These are phyloP conservation scores for Hyphopichia wangnamkhiaoensis DNA, from an alignment of 1,139 yeast species.

Conservation along the genomic window DNA sequence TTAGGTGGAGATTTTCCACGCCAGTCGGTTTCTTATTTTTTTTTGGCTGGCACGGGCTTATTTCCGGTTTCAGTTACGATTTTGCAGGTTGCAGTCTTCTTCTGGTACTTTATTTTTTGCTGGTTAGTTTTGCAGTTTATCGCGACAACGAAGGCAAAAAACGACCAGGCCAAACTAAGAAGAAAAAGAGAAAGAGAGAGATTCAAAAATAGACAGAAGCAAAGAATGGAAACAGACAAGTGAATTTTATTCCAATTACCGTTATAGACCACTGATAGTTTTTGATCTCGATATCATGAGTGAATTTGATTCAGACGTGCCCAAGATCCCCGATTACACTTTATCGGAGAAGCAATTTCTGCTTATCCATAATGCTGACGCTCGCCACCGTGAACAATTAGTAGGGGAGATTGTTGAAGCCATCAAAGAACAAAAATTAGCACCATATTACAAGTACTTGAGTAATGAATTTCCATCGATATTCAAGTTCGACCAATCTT, in stretches of 20 bases:
- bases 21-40: too few species aligned
- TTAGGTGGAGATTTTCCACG: too few species aligned
- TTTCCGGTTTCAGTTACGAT: too few species aligned
- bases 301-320: conserved; percentile 47
- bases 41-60: too few species aligned
- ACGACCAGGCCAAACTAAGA: neutral
- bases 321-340: conserved; percentile 74
- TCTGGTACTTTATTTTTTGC: too few species aligned
- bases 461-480: conserved; percentile 47
- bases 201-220: neutral
- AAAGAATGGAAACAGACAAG: too few species aligned
- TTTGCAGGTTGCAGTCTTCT: neutral
- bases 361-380: conserved; percentile 37
- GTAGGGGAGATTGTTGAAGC: conserved; percentile 49
- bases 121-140: neutral
- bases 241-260: too few species aligned
- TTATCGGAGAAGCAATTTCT: conserved; percentile 78
- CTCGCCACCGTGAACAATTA: conserved; percentile 41
- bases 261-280: too few species aligned
- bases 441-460: conserved; percentile 81
- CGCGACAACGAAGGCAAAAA: neutral
- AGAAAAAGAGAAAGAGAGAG: neutral
- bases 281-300: conserved; percentile 37
- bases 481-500: conserved; percentile 57
- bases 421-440: conserved; percentile 65